These are phyloP conservation scores for Xylariaceae sp. DNA, from an alignment of 2,329 filamentous ascomycete genomes.

Conservation along the genomic window DNA sequence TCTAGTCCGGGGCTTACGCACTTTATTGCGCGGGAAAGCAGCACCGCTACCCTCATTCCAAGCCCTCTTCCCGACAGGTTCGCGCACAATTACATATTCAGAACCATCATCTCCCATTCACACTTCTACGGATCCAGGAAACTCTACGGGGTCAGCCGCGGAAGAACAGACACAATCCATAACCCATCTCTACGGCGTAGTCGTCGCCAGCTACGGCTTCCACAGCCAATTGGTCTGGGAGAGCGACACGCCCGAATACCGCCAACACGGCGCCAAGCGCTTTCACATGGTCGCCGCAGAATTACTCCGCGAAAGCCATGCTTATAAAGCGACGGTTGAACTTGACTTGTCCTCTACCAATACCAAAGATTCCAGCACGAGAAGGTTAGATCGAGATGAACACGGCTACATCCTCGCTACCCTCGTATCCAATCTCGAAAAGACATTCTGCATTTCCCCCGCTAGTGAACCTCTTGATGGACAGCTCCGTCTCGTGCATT, in stretches of 20 bases:
- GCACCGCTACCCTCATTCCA: conserved; percentile 56
- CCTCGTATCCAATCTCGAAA: conserved; percentile 75
- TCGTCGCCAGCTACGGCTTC: conserved; percentile 86
- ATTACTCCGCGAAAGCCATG: conserved; percentile 54
- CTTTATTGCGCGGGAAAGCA: conserved; percentile 53
- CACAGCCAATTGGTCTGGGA: conserved; percentile 86
- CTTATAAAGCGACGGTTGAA: conserved; percentile 43
- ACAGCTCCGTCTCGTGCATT: conserved; percentile 65
- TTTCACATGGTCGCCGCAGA: conserved; percentile 82
- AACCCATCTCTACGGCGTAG: conserved; percentile 59
- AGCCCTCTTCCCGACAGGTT: conserved; percentile 55
- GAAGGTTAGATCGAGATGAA: conserved; percentile 34
- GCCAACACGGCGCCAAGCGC: conserved; percentile 67
- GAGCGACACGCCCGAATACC: conserved; percentile 78
- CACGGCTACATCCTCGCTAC: conserved; percentile 75
- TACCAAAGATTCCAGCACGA: conserved; percentile 19
- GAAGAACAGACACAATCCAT: conserved; percentile 33
- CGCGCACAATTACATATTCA: conserved; percentile 41
- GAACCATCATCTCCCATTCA: conserved; percentile 9
- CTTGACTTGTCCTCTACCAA: conserved; percentile 18
- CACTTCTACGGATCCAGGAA: not conserved
- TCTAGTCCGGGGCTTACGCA: conserved; percentile 47
- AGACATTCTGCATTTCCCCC: conserved; percentile 76
- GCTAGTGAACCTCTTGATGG: conserved; percentile 64
- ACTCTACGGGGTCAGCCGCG: conserved; percentile 9